Evolutionary conservation across 1,284 basidiomycete species (phyloP).

Genomic region (Austroboletus niveus): DNA sequence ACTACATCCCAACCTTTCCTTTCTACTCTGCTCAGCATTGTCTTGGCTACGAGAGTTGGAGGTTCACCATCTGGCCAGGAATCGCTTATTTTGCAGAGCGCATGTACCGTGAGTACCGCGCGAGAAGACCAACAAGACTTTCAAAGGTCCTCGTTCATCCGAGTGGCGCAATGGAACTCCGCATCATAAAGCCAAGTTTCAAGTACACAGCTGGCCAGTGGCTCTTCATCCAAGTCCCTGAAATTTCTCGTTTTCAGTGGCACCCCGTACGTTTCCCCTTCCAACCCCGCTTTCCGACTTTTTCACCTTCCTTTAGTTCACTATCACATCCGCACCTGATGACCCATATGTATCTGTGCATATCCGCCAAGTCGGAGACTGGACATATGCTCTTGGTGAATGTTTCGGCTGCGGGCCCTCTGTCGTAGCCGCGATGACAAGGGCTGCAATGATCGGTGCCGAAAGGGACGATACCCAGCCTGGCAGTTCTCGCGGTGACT

Average conservation of each 20-base stretch:
- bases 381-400: conserved; percentile 76
- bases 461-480: conserved; percentile 57
- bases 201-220: conserved; percentile 89
- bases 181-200: conserved; percentile 85
- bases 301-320: conserved; percentile 55
- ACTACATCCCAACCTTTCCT: conserved; percentile 66
- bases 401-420: conserved; percentile 78
- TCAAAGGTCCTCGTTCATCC: conserved; percentile 81
- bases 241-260: conserved; percentile 83
- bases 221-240: conserved; percentile 86
- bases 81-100: conserved; percentile 85
- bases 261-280: conserved; percentile 65
- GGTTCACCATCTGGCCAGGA: conserved; percentile 84
- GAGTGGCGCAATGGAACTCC: conserved; percentile 85
- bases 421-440: conserved; percentile 71
- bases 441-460: conserved; percentile 68
- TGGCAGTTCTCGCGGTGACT: conserved; percentile 62
- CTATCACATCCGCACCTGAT: conserved; percentile 89
- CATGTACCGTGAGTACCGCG: conserved; percentile 75
- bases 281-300: neutral
- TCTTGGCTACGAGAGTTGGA: conserved; percentile 84
- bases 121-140: conserved; percentile 69
- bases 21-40: conserved; percentile 83
- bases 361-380: conserved; percentile 90
- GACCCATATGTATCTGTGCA: conserved; percentile 88